phyloP scores from a whole-genome alignment of 1,139 yeast genomes.

The Wickerhamiella infanticola region DNA sequence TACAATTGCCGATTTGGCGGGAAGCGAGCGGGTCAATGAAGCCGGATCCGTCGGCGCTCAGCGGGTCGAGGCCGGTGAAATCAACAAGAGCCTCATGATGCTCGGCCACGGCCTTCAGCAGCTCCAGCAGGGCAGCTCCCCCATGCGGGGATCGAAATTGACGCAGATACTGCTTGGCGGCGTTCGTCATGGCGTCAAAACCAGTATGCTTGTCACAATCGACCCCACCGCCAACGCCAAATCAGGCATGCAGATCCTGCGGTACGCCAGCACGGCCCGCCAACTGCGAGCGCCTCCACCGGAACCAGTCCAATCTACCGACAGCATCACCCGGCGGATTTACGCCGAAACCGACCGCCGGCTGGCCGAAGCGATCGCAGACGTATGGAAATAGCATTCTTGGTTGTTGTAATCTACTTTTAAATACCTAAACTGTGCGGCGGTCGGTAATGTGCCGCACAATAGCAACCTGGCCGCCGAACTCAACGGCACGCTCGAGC shows the following conservation, averaged over 20 bases:
- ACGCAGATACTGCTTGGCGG: slow-evolving; percentile 31
- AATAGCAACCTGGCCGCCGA: slow-evolving; percentile 79
- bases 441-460: slow-evolving; percentile 77
- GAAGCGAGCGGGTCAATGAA: slow-evolving; percentile 33
- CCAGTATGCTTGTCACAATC: slow-evolving; percentile 34
- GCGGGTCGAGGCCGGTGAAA: slow-evolving; percentile 32
- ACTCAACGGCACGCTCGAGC: slow-evolving; percentile 81
- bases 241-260: slow-evolving; percentile 35
- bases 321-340: slow-evolving; percentile 1
- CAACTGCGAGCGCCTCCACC: slow-evolving; percentile 13
- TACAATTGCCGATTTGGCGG: slow-evolving; percentile 36
- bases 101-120: slow-evolving; percentile 34
- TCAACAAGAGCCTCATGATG: slow-evolving; percentile 32
- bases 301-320: neutral
- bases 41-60: slow-evolving; percentile 31
- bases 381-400: slow-evolving; percentile 1
- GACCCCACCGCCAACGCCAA: slow-evolving; percentile 53
- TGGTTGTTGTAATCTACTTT: neutral
- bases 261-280: slow-evolving; percentile 27
- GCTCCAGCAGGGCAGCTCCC: slow-evolving; percentile 18
- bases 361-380: slow-evolving; percentile 2
- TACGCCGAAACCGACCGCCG: slow-evolving; percentile 5
- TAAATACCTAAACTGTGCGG: slow-evolving; percentile 41
- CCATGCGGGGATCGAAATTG: slow-evolving; percentile 30
- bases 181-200: slow-evolving; percentile 21